Base-by-base conservation (phyloP, 2,329 filamentous ascomycete genomes). In the Leptographium flavum region DNA sequence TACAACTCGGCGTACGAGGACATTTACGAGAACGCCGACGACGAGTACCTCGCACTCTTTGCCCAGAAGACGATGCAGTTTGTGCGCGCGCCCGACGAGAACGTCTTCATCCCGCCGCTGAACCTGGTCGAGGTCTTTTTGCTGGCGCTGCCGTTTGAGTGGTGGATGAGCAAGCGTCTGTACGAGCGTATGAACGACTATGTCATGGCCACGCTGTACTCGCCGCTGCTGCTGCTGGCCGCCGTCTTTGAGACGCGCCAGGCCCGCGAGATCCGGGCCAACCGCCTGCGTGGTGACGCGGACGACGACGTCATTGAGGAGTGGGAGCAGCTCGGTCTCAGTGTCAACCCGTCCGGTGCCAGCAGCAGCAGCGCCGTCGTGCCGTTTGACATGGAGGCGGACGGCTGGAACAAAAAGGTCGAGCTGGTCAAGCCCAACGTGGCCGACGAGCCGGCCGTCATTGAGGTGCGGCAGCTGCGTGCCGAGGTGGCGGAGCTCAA, bases 1-100 rank as follows among this genome's bases (percentile, higher is more conserved):
- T 98, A 95, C 69, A 96, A 96, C 65, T 90, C 82, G 39, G 87
- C 92, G 2, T 96, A 98, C 59, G 84, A 93, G 57, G 87, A 94
- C 61, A 93, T 95, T 48, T 93, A 88, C 55, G 81, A 84, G 39
- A 88, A 98, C 57, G 87, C 92, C 5, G 83, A 87, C 52, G 92
- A 98, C 61, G 92, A 98, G 62, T 98, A 87, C 63, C 80, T 98
- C 60, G 90, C 87, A 0, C 74, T 96, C 4, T 95, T 94, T 63
- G 75, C 86, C 0, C 84, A 93, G 54, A 94, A 94, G 64, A 95
- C 92, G 0, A 86, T 96, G 74, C 87, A 94, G 56, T 98, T 95
- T 56, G 86, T 96, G 17, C 85, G 92, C 41, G 92, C 92, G 0
- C 92, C 92, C 0, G 92, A 98, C 55, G 92, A 98, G 62, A 98